Base-by-base conservation (phyloP, 305 asterid genomes). In the Lippia alba region DNA sequence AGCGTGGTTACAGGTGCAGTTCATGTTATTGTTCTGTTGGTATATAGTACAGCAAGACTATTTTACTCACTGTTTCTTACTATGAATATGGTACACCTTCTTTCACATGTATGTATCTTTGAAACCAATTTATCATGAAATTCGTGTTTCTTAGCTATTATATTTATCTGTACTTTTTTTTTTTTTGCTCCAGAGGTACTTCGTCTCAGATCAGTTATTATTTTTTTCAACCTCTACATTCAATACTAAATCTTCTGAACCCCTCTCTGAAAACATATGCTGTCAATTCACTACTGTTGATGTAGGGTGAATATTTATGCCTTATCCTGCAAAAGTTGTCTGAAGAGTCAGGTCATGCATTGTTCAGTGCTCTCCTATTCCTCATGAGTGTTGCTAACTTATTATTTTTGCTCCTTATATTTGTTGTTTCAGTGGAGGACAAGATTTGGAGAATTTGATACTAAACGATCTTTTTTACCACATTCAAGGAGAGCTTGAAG, bases 401-500 rank as follows among this genome's bases (percentile, higher is more conserved):
- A 9, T 58, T 20, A 24, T 51, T 65, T 24, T 67, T 32, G 19
- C 60, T 59, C 24, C 45, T 34, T 8, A 54, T 55, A 46, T 72
- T 68, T 79, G 60, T 73, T 63, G 58, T 74, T 83, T 78, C 89
- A 92, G 98, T 80, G 91, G 80, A 74, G 96, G 90, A 72, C 81
- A 85, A 39, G 97, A 89, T 67, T 39, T 84, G 78, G 93, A 89
- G 72, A 76, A 77, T 72, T 83, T 92, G 79, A 82, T 95, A 58
- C 79, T 92, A 64, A 86, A 79, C 69, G 98, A 95, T 78, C 86
- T 95, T 66, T 92, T 84, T 82, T 91, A 90, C 86, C 96, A 87
- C 75, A 85, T 95, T 58, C 91, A 83, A 83, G 99, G 98, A 75
- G 98, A 92, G 91, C 82, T 90, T 81, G 92, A 90, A 76, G 98